phyloP scores from a whole-genome alignment of 306 rosid species.

The Cucurbita argyrosperma region DNA sequence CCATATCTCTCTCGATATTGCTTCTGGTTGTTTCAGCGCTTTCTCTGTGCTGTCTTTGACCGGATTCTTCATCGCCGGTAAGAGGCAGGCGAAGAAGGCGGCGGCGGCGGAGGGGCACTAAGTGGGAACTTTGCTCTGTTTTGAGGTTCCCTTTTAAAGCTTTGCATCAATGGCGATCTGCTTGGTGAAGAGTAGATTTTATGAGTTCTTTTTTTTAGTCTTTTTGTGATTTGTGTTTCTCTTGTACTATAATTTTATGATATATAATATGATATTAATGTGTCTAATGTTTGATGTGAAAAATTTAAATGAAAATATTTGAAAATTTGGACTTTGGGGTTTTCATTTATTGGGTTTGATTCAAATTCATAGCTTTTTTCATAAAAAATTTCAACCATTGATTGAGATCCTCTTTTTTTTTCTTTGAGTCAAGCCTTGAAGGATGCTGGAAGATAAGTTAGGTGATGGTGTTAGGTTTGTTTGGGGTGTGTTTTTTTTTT shows the following conservation, averaged over 20 bases:
- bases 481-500: background rate
- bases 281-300: background rate
- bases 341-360: background rate
- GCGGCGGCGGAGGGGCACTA: background rate
- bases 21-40: constrained; percentile 60
- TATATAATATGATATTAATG: no score
- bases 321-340: background rate
- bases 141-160: background rate
- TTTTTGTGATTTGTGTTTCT: background rate
- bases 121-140: background rate
- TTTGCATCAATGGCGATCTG: background rate
- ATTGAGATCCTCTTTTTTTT: background rate
- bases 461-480: background rate
- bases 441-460: background rate
- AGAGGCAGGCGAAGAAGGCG: constrained; percentile 33
- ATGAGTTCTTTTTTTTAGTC: background rate
- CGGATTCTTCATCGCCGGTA: constrained; percentile 51
- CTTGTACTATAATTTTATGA: background rate
- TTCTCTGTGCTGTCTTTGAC: constrained; percentile 56
- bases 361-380: background rate
- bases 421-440: background rate
- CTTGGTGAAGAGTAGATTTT: background rate
- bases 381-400: background rate
- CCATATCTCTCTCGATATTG: constrained; percentile 57
- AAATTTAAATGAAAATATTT: background rate